Conservation (phyloP, 2,329 filamentous ascomycete genomes). For the Balansia obtecta region DNA sequence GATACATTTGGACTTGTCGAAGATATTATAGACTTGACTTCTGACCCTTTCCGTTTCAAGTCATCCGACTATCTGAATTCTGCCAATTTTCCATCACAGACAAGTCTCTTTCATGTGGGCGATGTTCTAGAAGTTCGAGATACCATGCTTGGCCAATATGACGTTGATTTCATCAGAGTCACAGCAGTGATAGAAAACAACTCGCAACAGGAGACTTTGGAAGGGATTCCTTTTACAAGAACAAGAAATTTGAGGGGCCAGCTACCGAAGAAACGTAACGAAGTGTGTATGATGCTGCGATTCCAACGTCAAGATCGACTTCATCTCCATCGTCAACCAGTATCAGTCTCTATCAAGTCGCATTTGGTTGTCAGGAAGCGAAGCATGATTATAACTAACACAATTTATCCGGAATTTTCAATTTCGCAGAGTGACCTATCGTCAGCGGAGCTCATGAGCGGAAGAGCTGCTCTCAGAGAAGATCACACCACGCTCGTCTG, state of each 20-base stretch:
- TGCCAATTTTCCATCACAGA: background rate
- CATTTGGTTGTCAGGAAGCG: constrained; percentile 26
- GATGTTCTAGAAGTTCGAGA: constrained; percentile 18
- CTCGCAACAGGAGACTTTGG: constrained; percentile 15
- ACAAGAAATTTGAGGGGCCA: constrained; percentile 22
- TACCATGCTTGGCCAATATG: constrained; percentile 11
- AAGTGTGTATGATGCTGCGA: constrained; percentile 26
- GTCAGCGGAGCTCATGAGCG: constrained; percentile 12
- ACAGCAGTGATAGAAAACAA: constrained; percentile 24
- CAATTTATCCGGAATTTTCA: constrained; percentile 27
- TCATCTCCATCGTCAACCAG: constrained; percentile 19
- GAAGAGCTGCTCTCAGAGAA: constrained; percentile 3
- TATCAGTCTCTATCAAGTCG: constrained; percentile 29
- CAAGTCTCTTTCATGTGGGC: constrained; percentile 10
- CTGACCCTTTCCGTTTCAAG: background rate
- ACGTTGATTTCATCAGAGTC: constrained; percentile 28
- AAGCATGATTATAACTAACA: constrained; percentile 42
- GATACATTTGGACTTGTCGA: background rate
- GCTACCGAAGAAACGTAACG: constrained; percentile 27
- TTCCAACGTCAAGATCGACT: constrained; percentile 24
- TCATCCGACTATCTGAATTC: background rate
- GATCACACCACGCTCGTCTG: constrained; percentile 27
- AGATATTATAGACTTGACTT: background rate
- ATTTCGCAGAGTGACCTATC: constrained; percentile 7
- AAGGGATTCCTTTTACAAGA: constrained; percentile 26